Base-by-base conservation (phyloP, 2,329 filamentous ascomycete species). In the Fusarium falciforme region DNA sequence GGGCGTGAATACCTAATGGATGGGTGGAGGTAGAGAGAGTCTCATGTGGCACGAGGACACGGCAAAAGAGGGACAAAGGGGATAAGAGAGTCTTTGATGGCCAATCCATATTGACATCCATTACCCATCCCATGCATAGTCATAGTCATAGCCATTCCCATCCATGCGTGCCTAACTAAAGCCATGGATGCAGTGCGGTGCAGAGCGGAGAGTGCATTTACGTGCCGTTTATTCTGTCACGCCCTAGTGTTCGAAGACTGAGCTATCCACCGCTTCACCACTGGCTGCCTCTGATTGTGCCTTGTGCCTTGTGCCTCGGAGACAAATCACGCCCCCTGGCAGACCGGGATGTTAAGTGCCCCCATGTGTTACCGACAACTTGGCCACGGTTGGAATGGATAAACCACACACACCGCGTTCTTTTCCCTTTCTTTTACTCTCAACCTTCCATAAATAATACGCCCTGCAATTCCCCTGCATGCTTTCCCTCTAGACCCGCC, bases 21-120 rank as follows among this genome's bases (percentile, higher is more conserved):
- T 62, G 44, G 61, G 25, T 64, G 29, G 20, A 35, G 33, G 54
- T 25, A 42, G n/a, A 42, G 38, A 38, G n/a, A 20, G 38, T 7
- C 40, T 22, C 29, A 31, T 31, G 61, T 57, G 49, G 62, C 72
- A 70, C 67, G 72, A 61, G 72, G 72, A 73, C 68, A 67, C 31
- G 17, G 17, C 16, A 35, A 31, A 33, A 29, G 27, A 25, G 27
- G 36, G 31, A 42, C 22, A 40, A 31, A 40, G 33, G 25, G 29
- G 58, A 57, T n/a, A 36, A 36, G n/a, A 36, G n/a, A 52, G 10
- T 52, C 27, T 20, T 49, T 27, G 9, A 59, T 61, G 12, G 42
- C 25, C 44, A 61, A 71, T 62, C 61, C 71, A 71, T 67, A 60
- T 36, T 59, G 61, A 17, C 17, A 20, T n/a, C 27, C n/a, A 29